These are phyloP conservation scores for Phytophthora europaea DNA, from an alignment of 352 stramenopile genomes.

Conservation along the genomic window DNA sequence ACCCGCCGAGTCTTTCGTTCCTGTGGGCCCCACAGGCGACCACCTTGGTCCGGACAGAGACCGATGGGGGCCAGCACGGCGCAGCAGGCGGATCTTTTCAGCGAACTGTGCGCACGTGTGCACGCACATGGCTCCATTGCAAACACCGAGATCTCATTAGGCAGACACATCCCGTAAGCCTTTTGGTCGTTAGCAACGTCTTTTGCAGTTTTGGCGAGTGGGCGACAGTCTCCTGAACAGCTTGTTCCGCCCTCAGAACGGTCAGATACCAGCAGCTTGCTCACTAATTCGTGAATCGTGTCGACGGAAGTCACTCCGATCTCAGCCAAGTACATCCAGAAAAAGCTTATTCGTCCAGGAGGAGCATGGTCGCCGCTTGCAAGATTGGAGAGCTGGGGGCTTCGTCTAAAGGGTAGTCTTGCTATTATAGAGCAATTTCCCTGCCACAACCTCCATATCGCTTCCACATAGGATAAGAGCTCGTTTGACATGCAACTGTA, in stretches of 20 bases:
- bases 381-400: not conserved
- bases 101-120: constrained; percentile 4
- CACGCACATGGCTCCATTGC: constrained; percentile 5
- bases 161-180: not conserved
- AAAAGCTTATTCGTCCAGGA: constrained; percentile 13
- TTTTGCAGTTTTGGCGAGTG: not conserved
- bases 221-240: not conserved
- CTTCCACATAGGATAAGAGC: not conserved
- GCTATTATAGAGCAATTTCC: not conserved
- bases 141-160: constrained; percentile 3
- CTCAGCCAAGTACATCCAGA: not conserved
- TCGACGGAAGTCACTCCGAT: not conserved
- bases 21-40: not conserved
- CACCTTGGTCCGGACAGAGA: constrained; percentile 6
- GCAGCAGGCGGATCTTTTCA: not conserved
- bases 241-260: not conserved
- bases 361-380: constrained; percentile 4
- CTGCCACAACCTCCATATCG: not conserved
- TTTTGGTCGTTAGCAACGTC: constrained; percentile 4
- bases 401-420: not conserved
- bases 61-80: not conserved
- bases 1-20: constrained; percentile 21
- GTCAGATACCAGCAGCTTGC: not conserved
- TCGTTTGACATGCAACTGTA: not conserved
- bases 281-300: not conserved